Conservation (phyloP, 305 asterid genomes). For the Nicotiana rustica region DNA sequence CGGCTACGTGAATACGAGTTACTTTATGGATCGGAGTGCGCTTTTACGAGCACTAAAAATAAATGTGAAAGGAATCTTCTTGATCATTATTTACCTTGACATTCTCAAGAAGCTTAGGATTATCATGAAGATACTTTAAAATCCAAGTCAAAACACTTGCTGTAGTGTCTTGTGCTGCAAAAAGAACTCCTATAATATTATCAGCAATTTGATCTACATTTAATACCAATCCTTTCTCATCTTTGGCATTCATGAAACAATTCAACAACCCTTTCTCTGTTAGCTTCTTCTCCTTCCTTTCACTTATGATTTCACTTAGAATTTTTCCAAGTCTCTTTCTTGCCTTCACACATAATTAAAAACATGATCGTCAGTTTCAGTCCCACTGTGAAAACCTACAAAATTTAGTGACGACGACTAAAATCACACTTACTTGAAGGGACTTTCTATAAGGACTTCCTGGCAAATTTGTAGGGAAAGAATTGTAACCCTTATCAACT, state of each 20-base stretch:
- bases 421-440: constrained; percentile 49
- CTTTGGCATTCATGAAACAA: constrained; percentile 56
- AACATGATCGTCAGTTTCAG: neutral
- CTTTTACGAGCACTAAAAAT: neutral
- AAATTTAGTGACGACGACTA: no score
- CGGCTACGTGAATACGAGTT: no score
- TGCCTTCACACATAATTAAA: constrained; percentile 63
- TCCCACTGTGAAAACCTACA: neutral
- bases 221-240: constrained; percentile 56
- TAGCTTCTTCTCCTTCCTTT: constrained; percentile 60
- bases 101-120: constrained; percentile 62
- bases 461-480: constrained; percentile 74
- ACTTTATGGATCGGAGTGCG: no score
- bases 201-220: constrained; percentile 76
- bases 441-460: constrained; percentile 69
- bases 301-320: constrained; percentile 55
- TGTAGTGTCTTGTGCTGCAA: constrained; percentile 91
- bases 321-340: constrained; percentile 72
- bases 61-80: neutral
- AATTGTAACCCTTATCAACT: constrained; percentile 80
- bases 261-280: constrained; percentile 60
- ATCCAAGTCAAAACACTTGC: constrained; percentile 92
- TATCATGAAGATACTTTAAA: constrained; percentile 76
- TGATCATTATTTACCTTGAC: constrained; percentile 63
- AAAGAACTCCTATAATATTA: constrained; percentile 88